Conservation (phyloP, 73 alveolate species). For the Stentor roeselii region DNA sequence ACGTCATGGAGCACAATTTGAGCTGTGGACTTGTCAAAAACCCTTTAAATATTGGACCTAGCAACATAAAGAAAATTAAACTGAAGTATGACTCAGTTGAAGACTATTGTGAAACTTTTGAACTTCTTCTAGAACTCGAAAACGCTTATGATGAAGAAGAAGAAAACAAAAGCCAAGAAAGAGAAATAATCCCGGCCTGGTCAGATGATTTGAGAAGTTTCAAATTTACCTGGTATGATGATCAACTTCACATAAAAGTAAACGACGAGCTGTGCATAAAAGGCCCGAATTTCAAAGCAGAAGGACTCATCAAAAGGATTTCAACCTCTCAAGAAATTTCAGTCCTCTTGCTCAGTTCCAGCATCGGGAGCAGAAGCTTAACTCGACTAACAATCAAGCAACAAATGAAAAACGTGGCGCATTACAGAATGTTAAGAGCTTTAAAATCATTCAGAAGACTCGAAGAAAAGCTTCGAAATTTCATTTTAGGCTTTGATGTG, state of each 20-base stretch:
- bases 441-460: background rate
- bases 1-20: background rate
- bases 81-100: background rate
- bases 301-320: background rate
- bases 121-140: background rate
- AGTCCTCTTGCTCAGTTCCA: background rate
- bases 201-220: background rate
- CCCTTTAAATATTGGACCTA: background rate
- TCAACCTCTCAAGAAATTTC: background rate
- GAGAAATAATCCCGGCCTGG: background rate
- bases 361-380: background rate
- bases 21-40: background rate
- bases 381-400: too few species aligned
- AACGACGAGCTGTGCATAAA: background rate
- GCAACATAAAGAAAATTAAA: too few species aligned
- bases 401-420: background rate
- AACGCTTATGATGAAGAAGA: background rate
- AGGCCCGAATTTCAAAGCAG: background rate
- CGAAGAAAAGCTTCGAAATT: background rate
- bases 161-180: background rate
- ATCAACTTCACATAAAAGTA: background rate
- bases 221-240: background rate
- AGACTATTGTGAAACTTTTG: background rate
- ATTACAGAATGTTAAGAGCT: background rate
- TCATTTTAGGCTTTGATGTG: background rate